phyloP scores from a whole-genome alignment of 352 stramenopile species.

The Saprolegnia parasitica region DNA sequence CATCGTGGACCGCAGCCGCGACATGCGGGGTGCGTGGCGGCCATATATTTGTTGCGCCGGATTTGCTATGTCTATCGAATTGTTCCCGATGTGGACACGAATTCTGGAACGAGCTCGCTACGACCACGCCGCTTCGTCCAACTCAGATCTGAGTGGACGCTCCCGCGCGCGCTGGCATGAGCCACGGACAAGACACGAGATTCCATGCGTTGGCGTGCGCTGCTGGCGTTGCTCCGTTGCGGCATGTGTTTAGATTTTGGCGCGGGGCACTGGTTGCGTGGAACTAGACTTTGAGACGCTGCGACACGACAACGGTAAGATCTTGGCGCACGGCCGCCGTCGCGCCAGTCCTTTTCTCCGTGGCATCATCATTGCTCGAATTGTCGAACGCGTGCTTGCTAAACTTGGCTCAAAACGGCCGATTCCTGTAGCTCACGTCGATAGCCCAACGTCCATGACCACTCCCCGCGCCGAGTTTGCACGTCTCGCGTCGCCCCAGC shows the following conservation, averaged over 20 bases:
- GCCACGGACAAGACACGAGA: neutral
- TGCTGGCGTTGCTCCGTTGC: slow-evolving; percentile 3
- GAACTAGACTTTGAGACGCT: neutral
- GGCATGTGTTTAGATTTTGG: neutral
- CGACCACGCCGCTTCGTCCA: too few relatives aligned
- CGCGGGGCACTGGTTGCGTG: neutral
- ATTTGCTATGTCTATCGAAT: too few relatives aligned
- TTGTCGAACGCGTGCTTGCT: neutral
- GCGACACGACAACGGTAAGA: slow-evolving; percentile 1
- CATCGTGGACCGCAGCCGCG: too few relatives aligned
- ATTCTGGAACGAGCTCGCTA: too few relatives aligned
- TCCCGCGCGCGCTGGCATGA: neutral
- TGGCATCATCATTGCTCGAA: neutral
- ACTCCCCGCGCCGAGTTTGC: neutral
- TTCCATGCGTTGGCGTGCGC: neutral
- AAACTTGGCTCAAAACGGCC: neutral
- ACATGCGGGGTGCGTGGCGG: too few relatives aligned
- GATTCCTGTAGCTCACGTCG: neutral
- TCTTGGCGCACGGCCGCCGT: neutral
- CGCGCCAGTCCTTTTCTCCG: too few relatives aligned
- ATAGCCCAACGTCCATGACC: neutral
- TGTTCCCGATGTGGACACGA: too few relatives aligned
- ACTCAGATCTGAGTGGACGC: too few relatives aligned
- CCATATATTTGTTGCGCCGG: too few relatives aligned
- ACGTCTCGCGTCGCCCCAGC: neutral